These are phyloP conservation scores for Lipomyces yamadae DNA, from an alignment of 805 yeast genomes.

Conservation along the genomic window DNA sequence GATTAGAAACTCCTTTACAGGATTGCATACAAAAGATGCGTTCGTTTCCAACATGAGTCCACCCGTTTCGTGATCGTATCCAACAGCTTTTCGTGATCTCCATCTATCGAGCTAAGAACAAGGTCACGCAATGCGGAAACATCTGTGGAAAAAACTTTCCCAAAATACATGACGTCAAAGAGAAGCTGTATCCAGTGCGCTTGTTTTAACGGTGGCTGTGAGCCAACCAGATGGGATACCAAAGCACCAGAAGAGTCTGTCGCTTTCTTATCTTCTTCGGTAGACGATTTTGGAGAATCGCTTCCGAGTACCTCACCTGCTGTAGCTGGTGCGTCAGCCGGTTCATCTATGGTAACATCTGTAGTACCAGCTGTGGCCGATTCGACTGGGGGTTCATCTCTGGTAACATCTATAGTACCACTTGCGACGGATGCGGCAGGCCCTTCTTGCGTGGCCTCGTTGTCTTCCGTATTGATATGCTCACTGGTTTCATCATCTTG, in stretches of 20 bases:
- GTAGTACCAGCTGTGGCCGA: not conserved
- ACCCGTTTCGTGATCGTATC: constrained; percentile 21
- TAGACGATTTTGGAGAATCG: not conserved
- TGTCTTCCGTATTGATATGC: not conserved
- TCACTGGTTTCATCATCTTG: not conserved
- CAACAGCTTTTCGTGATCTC: constrained; percentile 2
- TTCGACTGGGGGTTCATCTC: not conserved
- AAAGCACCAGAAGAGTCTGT: not conserved
- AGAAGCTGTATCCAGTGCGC: constrained; percentile 30
- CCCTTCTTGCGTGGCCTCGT: not conserved
- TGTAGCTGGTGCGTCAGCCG: not conserved
- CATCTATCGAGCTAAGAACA: not conserved
- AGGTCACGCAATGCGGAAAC: constrained; percentile 5
- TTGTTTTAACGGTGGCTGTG: constrained; percentile 5
- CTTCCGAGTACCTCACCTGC: not conserved
- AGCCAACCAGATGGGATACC: not conserved
- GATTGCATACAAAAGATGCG: constrained; percentile 29
- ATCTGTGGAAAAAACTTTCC: constrained; percentile 16
- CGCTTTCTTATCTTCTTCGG: not conserved
- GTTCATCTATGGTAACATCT: not conserved
- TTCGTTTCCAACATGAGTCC: constrained; percentile 30
- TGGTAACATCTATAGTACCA: not conserved
- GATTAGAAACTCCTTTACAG: constrained; percentile 8
- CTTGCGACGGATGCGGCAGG: too few species aligned
- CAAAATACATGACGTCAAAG: constrained; percentile 29